Percentiles rank a stretch among this genome's conserved stretches.
Conservation (phyloP, 2,329 filamentous ascomycete genomes). For the Colletotrichum sp. region DNA sequence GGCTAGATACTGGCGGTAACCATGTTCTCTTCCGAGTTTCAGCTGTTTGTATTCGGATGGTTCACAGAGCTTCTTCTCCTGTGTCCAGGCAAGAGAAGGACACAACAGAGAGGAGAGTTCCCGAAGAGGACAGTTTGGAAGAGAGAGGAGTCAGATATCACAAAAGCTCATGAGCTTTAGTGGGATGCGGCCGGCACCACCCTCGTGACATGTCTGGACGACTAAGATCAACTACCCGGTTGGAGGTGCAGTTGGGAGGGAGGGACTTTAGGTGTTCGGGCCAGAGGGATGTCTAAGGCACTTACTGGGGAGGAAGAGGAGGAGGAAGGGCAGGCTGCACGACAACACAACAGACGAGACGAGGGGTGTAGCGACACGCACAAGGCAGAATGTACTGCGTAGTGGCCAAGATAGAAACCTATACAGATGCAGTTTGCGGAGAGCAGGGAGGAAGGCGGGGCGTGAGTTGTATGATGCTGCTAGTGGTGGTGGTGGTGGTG, state of each 20-base stretch:
- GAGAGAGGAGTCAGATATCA: neutral
- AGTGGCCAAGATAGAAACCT: neutral
- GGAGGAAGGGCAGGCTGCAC: neutral
- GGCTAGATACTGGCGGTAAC: neutral
- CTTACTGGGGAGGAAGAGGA: neutral
- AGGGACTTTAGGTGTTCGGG: neutral
- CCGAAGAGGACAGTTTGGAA: neutral
- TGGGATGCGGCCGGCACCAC: neutral
- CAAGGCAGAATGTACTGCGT: neutral
- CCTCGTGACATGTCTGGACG: neutral
- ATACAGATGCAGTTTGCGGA: neutral
- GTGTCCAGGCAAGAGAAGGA: neutral
- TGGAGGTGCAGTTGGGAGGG: neutral
- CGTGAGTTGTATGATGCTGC: neutral
- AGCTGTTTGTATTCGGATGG: neutral
- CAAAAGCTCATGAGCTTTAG: neutral
- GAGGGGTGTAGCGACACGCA: neutral
- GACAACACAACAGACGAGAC: neutral
- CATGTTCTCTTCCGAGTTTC: neutral
- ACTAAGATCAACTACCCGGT: neutral
- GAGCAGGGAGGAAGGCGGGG: neutral
- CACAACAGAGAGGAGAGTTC: neutral
- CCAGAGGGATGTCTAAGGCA: neutral
- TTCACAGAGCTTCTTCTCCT: neutral
- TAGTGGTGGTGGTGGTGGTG: neutral